A percentile compares a stretch with the other conserved stretches of the same genome.
Evolutionary conservation across 2,329 filamentous ascomycete genomes (phyloP).

Genomic region (Cladosporium sp.): DNA sequence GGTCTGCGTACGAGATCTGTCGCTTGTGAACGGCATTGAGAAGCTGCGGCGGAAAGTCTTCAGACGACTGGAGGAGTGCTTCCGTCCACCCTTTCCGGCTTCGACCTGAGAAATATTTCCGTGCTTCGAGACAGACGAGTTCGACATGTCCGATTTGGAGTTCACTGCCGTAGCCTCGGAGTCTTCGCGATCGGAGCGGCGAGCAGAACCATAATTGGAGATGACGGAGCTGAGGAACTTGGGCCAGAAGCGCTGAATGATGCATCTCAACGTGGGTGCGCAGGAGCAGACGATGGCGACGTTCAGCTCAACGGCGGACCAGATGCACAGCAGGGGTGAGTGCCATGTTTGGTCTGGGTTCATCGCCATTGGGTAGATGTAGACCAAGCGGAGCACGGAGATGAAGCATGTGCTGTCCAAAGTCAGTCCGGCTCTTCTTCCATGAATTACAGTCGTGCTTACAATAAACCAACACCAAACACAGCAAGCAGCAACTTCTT

Average conservation of each 20-base stretch:
- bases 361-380: slow-evolving; percentile 21
- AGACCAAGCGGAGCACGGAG: slow-evolving; percentile 30
- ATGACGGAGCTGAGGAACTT: slow-evolving; percentile 10
- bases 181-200: slow-evolving; percentile 4
- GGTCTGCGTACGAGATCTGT: neutral
- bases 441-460: neutral
- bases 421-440: slow-evolving; percentile 10
- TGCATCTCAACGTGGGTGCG: neutral
- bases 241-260: slow-evolving; percentile 18
- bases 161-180: neutral
- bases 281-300: slow-evolving; percentile 12
- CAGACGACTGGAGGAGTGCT: neutral
- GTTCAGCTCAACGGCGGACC: slow-evolving; percentile 9
- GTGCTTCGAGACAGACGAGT: neutral
- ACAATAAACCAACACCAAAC: slow-evolving; percentile 30
- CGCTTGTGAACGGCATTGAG: neutral
- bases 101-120: neutral
- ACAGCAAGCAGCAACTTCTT: slow-evolving; percentile 32
- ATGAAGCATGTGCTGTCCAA: slow-evolving; percentile 25
- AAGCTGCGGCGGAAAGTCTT: neutral
- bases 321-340: slow-evolving; percentile 10
- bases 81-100: neutral
- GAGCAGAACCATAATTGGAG: neutral
- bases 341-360: slow-evolving; percentile 12
- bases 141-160: neutral